These are phyloP conservation scores for Allium fistulosum DNA, from an alignment of 106 monocot genomes.

Conservation along the genomic window DNA sequence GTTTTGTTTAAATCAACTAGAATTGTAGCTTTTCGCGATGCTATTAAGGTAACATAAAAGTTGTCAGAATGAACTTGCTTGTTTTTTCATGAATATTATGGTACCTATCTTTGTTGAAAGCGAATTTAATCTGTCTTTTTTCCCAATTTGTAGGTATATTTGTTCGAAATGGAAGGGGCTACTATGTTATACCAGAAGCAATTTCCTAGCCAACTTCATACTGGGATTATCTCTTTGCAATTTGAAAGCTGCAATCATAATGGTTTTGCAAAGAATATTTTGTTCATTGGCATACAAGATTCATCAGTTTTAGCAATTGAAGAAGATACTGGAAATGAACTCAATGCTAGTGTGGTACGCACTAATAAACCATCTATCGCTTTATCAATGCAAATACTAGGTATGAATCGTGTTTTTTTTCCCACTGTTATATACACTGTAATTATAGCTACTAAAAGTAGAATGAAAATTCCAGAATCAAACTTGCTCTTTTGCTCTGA, in stretches of 20 bases:
- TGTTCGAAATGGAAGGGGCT: slow-evolving; percentile 47
- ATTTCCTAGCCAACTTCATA: slow-evolving; percentile 39
- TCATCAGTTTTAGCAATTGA: slow-evolving; percentile 65
- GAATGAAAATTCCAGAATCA: slow-evolving; percentile 12
- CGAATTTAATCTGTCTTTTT: no score
- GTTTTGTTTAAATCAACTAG: no score
- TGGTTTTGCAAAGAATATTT: slow-evolving; percentile 40
- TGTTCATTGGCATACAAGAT: slow-evolving; percentile 61
- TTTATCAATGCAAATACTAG: slow-evolving; percentile 58
- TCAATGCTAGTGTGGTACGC: slow-evolving; percentile 29
- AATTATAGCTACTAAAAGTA: no score
- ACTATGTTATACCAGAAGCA: slow-evolving; percentile 63
- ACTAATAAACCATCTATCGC: slow-evolving; percentile 60
- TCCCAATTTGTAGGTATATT: slow-evolving; percentile 29
- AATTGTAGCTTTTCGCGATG: no score
- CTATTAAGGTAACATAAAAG: no score
- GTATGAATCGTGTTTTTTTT: slow-evolving; percentile 14
- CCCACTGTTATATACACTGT: background rate
- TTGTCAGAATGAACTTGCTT: no score
- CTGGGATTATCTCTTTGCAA: slow-evolving; percentile 48
- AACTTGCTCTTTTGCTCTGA: slow-evolving; percentile 63
- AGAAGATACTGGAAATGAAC: slow-evolving; percentile 46
- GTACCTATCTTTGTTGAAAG: no score
- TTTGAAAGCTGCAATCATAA: slow-evolving; percentile 38
- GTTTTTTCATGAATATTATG: no score